Evolutionary conservation across 73 alveolate species (phyloP).

Genomic region (Stentor roeselii): DNA sequence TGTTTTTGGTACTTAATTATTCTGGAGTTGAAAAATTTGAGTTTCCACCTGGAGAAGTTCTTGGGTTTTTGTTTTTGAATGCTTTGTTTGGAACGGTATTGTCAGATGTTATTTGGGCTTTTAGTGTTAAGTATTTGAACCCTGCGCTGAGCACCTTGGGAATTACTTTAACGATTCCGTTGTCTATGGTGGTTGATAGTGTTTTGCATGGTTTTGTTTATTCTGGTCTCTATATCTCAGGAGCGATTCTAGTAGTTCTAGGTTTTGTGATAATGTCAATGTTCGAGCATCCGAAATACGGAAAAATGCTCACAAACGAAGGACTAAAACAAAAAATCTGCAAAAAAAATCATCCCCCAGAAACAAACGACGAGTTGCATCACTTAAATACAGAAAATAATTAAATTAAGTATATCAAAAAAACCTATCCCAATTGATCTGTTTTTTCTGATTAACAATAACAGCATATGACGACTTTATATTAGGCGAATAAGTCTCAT

Average conservation of each 20-base stretch:
- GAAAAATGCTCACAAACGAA: neutral
- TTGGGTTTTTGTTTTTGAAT: slow-evolving; percentile 34
- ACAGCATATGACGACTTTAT: neutral
- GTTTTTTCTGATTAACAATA: too few relatives aligned
- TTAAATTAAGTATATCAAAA: too few relatives aligned
- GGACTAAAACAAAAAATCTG: neutral
- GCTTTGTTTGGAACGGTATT: slow-evolving; percentile 50
- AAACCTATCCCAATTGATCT: neutral
- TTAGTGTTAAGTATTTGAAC: slow-evolving; percentile 35
- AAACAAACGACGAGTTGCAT: too few relatives aligned
- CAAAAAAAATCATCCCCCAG: neutral
- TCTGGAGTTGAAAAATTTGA: slow-evolving; percentile 48
- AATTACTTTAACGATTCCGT: slow-evolving; percentile 46
- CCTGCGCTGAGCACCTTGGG: slow-evolving; percentile 52
- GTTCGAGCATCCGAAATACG: slow-evolving; percentile 9
- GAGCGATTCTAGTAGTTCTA: slow-evolving; percentile 29
- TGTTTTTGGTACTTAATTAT: slow-evolving; percentile 35
- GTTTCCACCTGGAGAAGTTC: slow-evolving; percentile 28
- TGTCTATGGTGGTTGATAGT: slow-evolving; percentile 38
- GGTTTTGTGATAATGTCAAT: slow-evolving; percentile 29
- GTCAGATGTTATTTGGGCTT: slow-evolving; percentile 47
- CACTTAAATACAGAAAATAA: neutral
- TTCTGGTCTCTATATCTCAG: slow-evolving; percentile 19
- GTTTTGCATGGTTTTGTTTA: slow-evolving; percentile 22
- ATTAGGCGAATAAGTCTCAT: neutral